phyloP scores from a whole-genome alignment of 192 early-diverging fungal species.

The Allomyces arbusculus region DNA sequence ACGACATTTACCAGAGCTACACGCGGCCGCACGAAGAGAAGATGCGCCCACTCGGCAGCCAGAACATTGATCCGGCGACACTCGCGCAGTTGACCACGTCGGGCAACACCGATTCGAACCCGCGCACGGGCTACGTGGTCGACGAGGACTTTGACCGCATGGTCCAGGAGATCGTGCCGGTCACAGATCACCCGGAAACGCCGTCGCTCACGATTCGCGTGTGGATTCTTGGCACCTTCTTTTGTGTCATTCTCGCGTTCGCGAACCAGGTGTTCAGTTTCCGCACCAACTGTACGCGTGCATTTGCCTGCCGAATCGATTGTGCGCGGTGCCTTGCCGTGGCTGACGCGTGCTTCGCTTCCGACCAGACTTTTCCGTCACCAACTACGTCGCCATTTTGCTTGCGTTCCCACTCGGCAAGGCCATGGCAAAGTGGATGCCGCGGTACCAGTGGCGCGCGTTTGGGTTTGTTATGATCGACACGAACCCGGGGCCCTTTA shows the following conservation, averaged over 20 bases:
- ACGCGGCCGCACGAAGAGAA: no score
- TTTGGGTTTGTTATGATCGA: background rate
- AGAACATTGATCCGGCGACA: no score
- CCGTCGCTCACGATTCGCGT: conserved; percentile 11
- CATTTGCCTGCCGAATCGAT: no score
- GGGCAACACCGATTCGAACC: no score
- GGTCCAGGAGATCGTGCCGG: conserved; percentile 4
- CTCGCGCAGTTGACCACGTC: no score
- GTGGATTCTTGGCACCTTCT: conserved; percentile 12
- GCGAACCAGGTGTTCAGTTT: background rate
- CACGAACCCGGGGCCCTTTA: conserved; percentile 64
- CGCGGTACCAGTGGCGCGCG: background rate
- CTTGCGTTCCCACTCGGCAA: background rate
- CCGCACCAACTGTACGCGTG: background rate
- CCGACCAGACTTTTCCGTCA: background rate
- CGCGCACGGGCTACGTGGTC: background rate
- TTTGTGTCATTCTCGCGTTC: background rate
- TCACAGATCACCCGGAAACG: conserved; percentile 8
- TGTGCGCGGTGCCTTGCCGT: no score
- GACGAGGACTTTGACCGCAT: background rate
- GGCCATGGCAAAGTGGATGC: background rate
- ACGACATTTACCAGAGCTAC: no score
- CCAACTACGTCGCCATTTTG: background rate
- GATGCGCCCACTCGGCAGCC: no score
- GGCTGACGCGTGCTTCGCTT: no score